Conservation (phyloP, 73 alveolate genomes). For the Symbiodinium natans region DNA sequence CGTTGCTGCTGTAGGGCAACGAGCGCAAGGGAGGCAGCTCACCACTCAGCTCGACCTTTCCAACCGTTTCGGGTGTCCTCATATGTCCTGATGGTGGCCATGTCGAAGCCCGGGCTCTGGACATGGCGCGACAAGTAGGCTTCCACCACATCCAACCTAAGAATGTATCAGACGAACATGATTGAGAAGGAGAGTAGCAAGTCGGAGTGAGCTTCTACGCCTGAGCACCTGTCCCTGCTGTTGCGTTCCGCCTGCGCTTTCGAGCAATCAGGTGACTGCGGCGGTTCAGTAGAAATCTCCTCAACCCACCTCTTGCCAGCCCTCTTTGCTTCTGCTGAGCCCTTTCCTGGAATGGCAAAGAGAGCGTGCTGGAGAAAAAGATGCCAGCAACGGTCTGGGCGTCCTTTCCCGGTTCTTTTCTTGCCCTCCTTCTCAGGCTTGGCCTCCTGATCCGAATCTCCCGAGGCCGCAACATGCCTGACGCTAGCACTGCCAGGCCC, state of each 20-base stretch:
- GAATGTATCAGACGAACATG: too few relatives aligned
- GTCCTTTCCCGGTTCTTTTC: neutral
- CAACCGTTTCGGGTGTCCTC: neutral
- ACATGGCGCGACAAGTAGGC: conserved; percentile 91
- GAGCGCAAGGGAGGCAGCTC: conserved; percentile 92
- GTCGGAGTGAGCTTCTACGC: neutral
- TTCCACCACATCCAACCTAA: conserved; percentile 81
- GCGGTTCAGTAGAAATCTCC: neutral
- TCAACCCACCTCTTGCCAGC: neutral
- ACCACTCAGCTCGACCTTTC: conserved; percentile 85
- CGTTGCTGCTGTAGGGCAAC: conserved; percentile 53
- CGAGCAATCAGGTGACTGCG: neutral
- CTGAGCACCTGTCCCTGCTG: neutral
- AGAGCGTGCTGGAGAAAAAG: too few relatives aligned
- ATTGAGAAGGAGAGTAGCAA: too few relatives aligned
- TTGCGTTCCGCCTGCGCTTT: neutral
- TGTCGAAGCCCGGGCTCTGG: neutral
- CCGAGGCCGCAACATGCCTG: neutral
- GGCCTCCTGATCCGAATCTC: neutral
- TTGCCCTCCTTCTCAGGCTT: neutral
- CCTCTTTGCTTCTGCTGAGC: neutral
- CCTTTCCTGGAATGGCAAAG: neutral
- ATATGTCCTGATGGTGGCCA: neutral
- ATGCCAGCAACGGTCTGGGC: neutral
- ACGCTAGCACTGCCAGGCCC: neutral